These are phyloP conservation scores for Phoma herbarum DNA, from an alignment of 2,329 filamentous ascomycete genomes.

Conservation along the genomic window DNA sequence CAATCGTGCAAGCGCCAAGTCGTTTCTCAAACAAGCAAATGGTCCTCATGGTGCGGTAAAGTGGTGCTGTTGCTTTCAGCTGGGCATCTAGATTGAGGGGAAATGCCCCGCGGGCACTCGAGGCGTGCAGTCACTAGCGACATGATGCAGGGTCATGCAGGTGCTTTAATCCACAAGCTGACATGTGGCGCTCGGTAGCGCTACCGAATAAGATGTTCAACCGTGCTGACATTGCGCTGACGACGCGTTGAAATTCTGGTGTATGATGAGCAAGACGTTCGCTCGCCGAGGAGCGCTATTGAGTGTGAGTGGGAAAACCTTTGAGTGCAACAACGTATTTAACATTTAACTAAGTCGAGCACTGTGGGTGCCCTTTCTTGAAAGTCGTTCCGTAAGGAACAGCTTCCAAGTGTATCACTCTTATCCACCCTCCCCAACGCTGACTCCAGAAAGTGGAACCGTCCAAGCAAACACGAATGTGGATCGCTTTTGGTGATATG, in stretches of 20 bases:
- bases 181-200: neutral
- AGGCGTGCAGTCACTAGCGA: neutral
- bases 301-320: neutral
- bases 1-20: neutral
- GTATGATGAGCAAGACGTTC: neutral
- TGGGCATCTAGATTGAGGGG: neutral
- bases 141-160: neutral
- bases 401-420: neutral
- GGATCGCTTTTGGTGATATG: constrained; percentile 9
- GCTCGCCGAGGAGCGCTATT: neutral
- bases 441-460: neutral
- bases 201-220: neutral
- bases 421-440: neutral
- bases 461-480: neutral
- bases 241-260: neutral
- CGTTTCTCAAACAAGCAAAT: neutral
- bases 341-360: neutral
- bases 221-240: neutral
- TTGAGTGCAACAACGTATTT: neutral
- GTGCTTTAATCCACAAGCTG: neutral
- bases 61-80: too few relatives aligned
- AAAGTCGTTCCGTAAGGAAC: neutral
- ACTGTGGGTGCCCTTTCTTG: neutral
- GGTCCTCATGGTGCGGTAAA: too few relatives aligned
- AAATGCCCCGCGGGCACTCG: neutral